Base-by-base conservation (phyloP, 306 rosid species). In the Vigna unguiculata region DNA sequence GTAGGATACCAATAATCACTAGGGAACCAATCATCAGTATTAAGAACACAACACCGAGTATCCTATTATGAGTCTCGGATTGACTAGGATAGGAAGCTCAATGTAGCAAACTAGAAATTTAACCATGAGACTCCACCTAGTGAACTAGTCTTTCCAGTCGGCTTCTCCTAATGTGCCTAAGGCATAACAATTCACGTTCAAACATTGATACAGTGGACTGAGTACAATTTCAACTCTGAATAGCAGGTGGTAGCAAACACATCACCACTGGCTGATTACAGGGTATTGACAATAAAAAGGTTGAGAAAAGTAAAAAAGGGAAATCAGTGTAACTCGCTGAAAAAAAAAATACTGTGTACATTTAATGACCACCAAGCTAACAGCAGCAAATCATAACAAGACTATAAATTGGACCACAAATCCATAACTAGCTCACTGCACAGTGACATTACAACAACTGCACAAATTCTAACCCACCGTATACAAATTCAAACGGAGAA, bases 241-340 rank as follows among this genome's bases (percentile, higher is more conserved):
- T 32, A 70, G 30, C 30, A 49, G 28, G 60, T 30, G 22, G 59
- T 68, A 36, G 10, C 49, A 76, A 77, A 67, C 24, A 54, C 75
- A 54, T 54, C 36, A 49, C 3, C 4, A 20, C 63, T 34, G 16
- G 25, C 63, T 14, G 45, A 25, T 66, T 55, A 43, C 48, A 0
- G 46, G 19, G 57, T 36, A 22, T 9, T 6, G 36, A 40, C 47
- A 25, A 19, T 30, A 28, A 48, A 30, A 32, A 30, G 8, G 61
- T 49, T 51, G 16, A 12, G 34, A 20, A 66, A n/a, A 40, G 13
- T 66, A 12, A 32, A 69, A 28, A n/a, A 46, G 55, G 21, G 24
- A 47, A 38, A 16, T 7, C 24, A 22, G 28, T 38, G 52, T 13
- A 28, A 46, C 76, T 32, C 51, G 2, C 20, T 17, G 36, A 46